These are phyloP conservation scores for Phragmites australis DNA, from an alignment of 176 grass and related monocot genomes.

Conservation along the genomic window DNA sequence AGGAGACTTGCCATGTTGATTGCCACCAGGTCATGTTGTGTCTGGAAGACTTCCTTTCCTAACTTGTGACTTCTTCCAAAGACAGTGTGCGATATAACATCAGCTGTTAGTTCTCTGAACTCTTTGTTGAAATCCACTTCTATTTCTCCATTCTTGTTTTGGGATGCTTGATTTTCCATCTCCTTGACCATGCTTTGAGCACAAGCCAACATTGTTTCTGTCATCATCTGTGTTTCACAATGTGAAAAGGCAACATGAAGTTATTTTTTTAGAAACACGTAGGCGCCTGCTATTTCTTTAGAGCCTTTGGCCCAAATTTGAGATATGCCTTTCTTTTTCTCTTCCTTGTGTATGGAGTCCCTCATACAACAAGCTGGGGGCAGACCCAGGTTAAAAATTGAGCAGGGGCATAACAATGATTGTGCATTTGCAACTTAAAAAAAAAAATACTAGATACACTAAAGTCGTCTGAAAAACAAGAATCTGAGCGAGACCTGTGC, in stretches of 20 bases:
- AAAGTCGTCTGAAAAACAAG: no score
- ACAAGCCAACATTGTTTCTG: constrained; percentile 40
- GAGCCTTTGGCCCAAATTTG: not conserved
- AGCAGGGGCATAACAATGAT: no score
- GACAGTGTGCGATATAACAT: constrained; percentile 49
- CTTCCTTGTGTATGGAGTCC: no score
- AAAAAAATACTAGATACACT: no score
- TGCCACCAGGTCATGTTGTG: constrained; percentile 37
- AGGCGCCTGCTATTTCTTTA: not conserved
- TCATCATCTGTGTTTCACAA: constrained; percentile 44
- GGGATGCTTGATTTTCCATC: constrained; percentile 18
- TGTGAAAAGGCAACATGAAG: not conserved
- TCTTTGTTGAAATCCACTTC: constrained; percentile 37
- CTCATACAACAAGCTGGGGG: no score
- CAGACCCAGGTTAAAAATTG: no score
- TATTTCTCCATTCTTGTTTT: not conserved
- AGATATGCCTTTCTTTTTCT: not conserved
- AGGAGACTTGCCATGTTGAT: constrained; percentile 31
- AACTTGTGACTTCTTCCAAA: constrained; percentile 42
- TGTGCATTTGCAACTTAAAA: no score
- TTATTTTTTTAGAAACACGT: not conserved
- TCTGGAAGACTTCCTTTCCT: constrained; percentile 53
- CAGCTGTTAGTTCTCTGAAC: constrained; percentile 42
- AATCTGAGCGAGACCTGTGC: no score
- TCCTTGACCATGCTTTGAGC: constrained; percentile 33